Conservation (phyloP, 345 rosid genomes). For the Populus tremula region DNA sequence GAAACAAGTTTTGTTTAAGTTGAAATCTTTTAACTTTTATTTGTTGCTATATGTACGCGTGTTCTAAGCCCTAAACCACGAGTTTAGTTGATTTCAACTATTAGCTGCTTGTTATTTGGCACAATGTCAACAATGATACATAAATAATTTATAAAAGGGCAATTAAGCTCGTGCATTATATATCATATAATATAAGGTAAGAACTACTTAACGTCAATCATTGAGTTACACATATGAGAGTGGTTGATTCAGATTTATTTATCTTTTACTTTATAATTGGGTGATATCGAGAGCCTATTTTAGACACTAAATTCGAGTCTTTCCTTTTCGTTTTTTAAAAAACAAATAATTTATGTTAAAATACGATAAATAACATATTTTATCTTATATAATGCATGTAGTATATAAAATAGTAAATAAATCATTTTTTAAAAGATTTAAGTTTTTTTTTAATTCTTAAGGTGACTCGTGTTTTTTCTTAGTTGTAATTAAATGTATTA, state of each 20-base stretch:
- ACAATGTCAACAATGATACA: not conserved
- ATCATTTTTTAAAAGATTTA: too few species aligned
- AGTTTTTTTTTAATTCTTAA: too few species aligned
- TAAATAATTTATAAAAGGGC: not conserved
- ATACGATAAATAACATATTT: too few species aligned
- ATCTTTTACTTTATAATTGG: not conserved
- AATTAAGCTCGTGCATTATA: not conserved
- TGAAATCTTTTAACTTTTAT: not conserved
- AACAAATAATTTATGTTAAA: not conserved
- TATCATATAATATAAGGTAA: not conserved
- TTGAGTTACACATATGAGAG: not conserved
- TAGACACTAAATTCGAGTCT: not conserved
- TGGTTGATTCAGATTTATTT: not conserved
- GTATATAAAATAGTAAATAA: too few species aligned
- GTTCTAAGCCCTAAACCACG: not conserved
- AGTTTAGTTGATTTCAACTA: not conserved
- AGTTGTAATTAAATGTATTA: too few species aligned
- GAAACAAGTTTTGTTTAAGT: not conserved
- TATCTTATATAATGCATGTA: too few species aligned
- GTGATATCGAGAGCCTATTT: not conserved
- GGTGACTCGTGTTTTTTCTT: too few species aligned
- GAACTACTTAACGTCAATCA: not conserved
- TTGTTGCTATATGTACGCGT: not conserved
- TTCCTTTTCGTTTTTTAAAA: not conserved
- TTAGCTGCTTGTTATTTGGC: not conserved